phyloP scores from a whole-genome alignment of 108 stramenopile species.

The Skeletonema menzelii region DNA sequence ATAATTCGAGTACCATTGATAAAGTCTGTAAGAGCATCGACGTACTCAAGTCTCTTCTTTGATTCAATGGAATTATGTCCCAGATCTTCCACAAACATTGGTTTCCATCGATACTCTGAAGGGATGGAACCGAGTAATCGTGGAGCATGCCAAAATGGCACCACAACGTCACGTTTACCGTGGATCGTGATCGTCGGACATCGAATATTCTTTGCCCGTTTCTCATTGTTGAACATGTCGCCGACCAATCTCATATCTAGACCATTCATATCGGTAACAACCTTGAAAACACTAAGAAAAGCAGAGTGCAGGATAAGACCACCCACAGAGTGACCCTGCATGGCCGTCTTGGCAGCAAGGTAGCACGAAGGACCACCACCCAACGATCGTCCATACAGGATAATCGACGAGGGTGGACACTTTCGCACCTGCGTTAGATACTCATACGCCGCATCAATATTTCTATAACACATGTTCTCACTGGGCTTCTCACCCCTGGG shows the following conservation, averaged over 20 bases:
- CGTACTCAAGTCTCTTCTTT: conserved; percentile 20
- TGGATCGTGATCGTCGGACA: conserved; percentile 78
- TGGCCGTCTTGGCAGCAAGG: conserved; percentile 63
- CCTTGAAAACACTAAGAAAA: conserved; percentile 51
- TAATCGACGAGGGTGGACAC: conserved; percentile 39
- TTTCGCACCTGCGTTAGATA: conserved; percentile 27
- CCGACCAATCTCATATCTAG: conserved; percentile 37
- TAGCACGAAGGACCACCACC: conserved; percentile 73
- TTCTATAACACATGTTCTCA: conserved; percentile 55
- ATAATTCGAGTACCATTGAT: neutral
- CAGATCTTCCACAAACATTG: conserved; percentile 67
- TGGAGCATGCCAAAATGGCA: conserved; percentile 82
- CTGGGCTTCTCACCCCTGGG: conserved; percentile 15
- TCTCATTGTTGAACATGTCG: conserved; percentile 51
- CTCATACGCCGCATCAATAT: conserved; percentile 49
- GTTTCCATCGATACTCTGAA: conserved; percentile 53
- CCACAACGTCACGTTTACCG: conserved; percentile 71
- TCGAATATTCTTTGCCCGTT: conserved; percentile 50
- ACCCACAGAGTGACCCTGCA: conserved; percentile 51
- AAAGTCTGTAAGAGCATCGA: conserved; percentile 28
- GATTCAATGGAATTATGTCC: conserved; percentile 80
- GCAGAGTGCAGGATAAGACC: conserved; percentile 68
- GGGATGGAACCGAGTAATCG: conserved; percentile 62
- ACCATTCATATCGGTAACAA: conserved; percentile 44
- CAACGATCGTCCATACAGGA: conserved; percentile 63